Conservation (phyloP, 495 filamentous ascomycete genomes). For the Xylaria longipes region DNA sequence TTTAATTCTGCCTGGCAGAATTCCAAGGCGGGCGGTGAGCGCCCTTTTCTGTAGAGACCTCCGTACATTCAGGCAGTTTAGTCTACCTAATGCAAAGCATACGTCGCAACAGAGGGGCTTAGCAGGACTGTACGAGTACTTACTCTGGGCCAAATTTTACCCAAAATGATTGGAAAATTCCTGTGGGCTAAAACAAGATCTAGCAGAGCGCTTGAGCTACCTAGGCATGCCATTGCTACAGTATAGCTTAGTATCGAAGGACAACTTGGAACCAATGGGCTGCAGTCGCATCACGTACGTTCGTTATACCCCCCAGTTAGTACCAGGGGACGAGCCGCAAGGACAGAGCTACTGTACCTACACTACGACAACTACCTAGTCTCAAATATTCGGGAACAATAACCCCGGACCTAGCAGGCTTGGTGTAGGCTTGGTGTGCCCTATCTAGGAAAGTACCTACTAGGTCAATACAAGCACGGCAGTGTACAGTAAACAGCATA, state of each 20-base stretch:
- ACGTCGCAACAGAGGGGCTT: background rate
- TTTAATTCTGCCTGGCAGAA: no score
- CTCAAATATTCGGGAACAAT: background rate
- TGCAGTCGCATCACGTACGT: background rate
- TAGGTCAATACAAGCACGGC: background rate
- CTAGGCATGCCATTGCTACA: background rate
- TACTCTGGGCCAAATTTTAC: background rate
- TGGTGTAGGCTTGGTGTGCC: background rate
- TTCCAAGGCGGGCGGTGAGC: no score
- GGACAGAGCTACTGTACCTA: background rate
- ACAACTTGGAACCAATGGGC: background rate
- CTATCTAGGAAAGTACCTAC: background rate
- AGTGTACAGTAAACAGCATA: background rate
- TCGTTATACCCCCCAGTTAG: no score
- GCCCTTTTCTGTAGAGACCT: no score
- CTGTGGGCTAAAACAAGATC: background rate
- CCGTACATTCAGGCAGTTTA: background rate
- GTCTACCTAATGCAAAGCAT: background rate
- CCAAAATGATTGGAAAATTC: background rate
- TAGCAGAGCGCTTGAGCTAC: background rate
- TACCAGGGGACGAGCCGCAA: no score
- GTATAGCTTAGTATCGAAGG: background rate
- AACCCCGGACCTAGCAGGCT: conserved; percentile 10
- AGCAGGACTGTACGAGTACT: background rate
- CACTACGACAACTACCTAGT: no score